phyloP scores from a whole-genome alignment of 2,329 filamentous ascomycete species.

The Stemphylium vesicarium region DNA sequence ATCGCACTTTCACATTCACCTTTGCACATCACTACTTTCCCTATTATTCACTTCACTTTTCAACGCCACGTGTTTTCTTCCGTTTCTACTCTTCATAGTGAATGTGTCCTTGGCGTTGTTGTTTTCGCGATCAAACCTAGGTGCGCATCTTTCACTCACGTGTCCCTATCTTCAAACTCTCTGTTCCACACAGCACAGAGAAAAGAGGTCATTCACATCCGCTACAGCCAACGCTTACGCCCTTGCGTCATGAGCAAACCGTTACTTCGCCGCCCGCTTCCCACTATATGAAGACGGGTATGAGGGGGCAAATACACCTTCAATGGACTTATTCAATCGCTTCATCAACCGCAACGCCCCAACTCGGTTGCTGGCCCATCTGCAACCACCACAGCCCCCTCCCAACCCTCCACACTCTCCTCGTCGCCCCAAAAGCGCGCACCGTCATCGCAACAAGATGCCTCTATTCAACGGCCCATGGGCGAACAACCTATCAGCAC shows the following conservation, averaged over 20 bases:
- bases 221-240: too few species aligned
- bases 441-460: slow-evolving; percentile 14
- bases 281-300: background rate
- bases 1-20: slow-evolving; percentile 6
- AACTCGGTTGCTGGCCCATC: background rate
- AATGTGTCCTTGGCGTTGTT: background rate
- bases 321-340: slow-evolving; percentile 20
- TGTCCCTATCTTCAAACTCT: slow-evolving; percentile 4
- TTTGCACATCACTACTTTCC: background rate
- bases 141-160: background rate
- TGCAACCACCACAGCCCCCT: background rate
- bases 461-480: slow-evolving; percentile 34
- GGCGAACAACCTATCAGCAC: slow-evolving; percentile 29
- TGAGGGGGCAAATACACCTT: background rate
- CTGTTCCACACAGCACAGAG: background rate
- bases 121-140: background rate
- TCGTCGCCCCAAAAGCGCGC: slow-evolving; percentile 12
- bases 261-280: background rate
- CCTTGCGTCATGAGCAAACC: slow-evolving; percentile 11
- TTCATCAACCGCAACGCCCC: slow-evolving; percentile 10
- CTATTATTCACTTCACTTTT: background rate
- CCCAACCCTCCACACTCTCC: background rate
- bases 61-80: background rate
- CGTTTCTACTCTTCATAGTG: too few species aligned
- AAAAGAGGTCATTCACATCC: too few species aligned